Base-by-base conservation (phyloP, 208 protist species). In the Leishmania aethiopica region DNA sequence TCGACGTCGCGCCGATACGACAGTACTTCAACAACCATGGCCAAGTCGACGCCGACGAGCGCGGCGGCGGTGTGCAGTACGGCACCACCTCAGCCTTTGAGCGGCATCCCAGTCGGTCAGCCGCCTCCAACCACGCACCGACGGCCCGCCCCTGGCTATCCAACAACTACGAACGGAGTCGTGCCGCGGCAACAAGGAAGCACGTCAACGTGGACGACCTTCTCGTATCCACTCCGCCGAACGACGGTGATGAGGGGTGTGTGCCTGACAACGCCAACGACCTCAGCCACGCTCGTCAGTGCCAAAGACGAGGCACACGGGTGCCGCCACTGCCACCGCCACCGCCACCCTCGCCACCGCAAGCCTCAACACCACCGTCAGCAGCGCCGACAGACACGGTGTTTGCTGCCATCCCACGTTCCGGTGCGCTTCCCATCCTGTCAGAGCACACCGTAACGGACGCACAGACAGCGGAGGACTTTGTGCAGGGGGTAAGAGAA, bases 11-110 rank as follows among this genome's bases (percentile, higher is more conserved):
- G 10, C 82, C 82, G 15, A 66, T 47, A 53, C 51, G 72, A 35
- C 75, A 49, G 62, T 86, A 86, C 78, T 86, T 86, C 57, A 82
- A 86, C 74, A 64, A 82, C 51, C 53, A 81, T 55, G 22, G 17
- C 66, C 22, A 19, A 32, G 72, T 8, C 72, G 10, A 13, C 51
- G 0, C 45, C 47, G n/a, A 53, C 22, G 72, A 35, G 6, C 45
- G 49, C 49, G n/a, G 45, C n/a, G 28, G 72, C 25, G 32, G 37
- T 28, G 72, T 22, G 49, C 3, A 11, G 72, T 42, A 60, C 25
- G n/a, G 28, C 72, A 8, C 49, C 72, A 60, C 10, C 10, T 17
- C 69, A 5, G 69, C 37, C 69, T 53, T 28, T 53, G 69, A 53
- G 42, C 45, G 69, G 22, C 72, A 22, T n/a, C 42, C 1, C 28